Conservation (phyloP, 1,139 yeast genomes). For the Taphrina populina region DNA sequence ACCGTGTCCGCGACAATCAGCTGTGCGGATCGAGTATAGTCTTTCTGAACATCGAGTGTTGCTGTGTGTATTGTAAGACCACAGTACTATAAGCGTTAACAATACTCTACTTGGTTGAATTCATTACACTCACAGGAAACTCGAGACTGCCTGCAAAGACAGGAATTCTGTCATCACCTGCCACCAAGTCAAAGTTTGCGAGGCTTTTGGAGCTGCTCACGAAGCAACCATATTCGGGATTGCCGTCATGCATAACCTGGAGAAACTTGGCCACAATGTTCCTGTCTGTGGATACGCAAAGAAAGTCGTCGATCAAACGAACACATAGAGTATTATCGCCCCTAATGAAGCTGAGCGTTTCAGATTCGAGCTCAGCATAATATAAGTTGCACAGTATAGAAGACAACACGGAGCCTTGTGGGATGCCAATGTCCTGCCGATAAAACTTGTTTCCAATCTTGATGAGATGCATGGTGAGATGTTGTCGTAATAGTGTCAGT, state of each 20-base stretch:
- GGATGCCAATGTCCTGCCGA: slow-evolving; percentile 65
- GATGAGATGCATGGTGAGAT: slow-evolving; percentile 50
- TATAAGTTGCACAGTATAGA: slow-evolving; percentile 72
- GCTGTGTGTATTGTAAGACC: slow-evolving; percentile 37
- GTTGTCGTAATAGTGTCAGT: slow-evolving; percentile 44
- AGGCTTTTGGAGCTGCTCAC: slow-evolving; percentile 60
- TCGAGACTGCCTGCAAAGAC: slow-evolving; percentile 22
- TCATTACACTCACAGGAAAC: slow-evolving; percentile 9
- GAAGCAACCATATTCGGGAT: slow-evolving; percentile 56
- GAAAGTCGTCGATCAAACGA: slow-evolving; percentile 82
- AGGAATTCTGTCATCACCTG: slow-evolving; percentile 26
- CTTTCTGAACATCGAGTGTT: slow-evolving; percentile 38
- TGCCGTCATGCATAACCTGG: slow-evolving; percentile 42
- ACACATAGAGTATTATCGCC: slow-evolving; percentile 44
- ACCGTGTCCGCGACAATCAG: slow-evolving; percentile 32
- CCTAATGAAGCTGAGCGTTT: slow-evolving; percentile 47
- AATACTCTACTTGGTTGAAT: not conserved
- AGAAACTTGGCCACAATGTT: slow-evolving; percentile 42
- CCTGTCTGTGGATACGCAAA: slow-evolving; percentile 57
- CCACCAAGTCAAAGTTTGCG: slow-evolving; percentile 41
- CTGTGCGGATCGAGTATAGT: slow-evolving; percentile 34
- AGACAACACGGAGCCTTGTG: slow-evolving; percentile 84
- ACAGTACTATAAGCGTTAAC: slow-evolving; percentile 38
- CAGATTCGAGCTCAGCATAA: slow-evolving; percentile 62
- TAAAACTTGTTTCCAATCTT: slow-evolving; percentile 46